Evolutionary conservation across 2,329 filamentous ascomycete genomes (phyloP).

Genomic region (Aspergillus eucalypticola): DNA sequence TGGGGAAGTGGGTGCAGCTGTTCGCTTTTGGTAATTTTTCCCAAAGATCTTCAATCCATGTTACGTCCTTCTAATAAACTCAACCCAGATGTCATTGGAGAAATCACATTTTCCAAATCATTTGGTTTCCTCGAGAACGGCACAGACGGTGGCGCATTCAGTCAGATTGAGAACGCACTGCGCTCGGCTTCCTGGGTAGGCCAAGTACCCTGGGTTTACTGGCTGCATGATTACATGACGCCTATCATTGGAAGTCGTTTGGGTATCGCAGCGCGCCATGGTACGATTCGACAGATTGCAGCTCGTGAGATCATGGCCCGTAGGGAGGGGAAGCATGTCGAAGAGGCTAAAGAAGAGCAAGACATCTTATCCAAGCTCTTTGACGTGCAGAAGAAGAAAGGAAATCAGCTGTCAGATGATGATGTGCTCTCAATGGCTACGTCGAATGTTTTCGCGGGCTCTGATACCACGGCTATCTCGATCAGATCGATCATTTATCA

Average conservation of each 20-base stretch:
- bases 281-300: not conserved
- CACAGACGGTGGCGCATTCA: not conserved
- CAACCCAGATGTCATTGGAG: not conserved
- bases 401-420: conserved; percentile 26
- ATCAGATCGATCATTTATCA: conserved; percentile 37
- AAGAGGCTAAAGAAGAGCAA: not conserved
- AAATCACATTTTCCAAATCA: not conserved
- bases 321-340: not conserved
- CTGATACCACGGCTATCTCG: conserved; percentile 36
- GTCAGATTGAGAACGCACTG: not conserved
- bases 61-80: not conserved
- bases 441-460: conserved; percentile 35
- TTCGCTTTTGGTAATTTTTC: not conserved
- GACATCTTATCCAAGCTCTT: not conserved
- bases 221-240: not conserved
- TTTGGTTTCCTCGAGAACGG: not conserved
- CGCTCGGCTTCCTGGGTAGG: not conserved
- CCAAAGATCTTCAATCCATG: fast-evolving
- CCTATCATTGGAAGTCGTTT: not conserved
- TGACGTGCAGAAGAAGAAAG: conserved; percentile 2
- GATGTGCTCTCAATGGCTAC: conserved; percentile 33
- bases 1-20: not conserved
- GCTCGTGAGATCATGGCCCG: not conserved
- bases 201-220: not conserved
- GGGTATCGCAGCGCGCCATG: not conserved